Percentiles rank a stretch among this genome's conserved stretches.
These are phyloP conservation scores for Moringa oleifera DNA, from an alignment of 345 rosid genomes.

Conservation along the genomic window DNA sequence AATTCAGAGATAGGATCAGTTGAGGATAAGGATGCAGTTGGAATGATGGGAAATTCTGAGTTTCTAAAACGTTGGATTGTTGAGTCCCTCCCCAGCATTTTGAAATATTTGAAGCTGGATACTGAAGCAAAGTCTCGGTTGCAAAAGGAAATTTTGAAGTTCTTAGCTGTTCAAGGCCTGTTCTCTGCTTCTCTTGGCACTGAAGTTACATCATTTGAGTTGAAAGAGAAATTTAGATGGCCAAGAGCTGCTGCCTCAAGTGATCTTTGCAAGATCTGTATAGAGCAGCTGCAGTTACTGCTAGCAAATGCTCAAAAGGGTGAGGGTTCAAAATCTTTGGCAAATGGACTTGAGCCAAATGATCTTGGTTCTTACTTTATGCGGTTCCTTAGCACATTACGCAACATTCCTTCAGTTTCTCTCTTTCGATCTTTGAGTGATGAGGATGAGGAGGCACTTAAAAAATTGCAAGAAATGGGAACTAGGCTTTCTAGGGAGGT, in stretches of 20 bases:
- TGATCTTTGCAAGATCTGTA: constrained; percentile 74
- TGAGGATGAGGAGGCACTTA: constrained; percentile 72
- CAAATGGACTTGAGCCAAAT: constrained; percentile 47
- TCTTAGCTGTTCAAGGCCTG: constrained; percentile 91
- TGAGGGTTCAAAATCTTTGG: constrained; percentile 39
- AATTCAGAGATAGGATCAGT: constrained; percentile 84
- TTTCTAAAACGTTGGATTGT: constrained; percentile 79
- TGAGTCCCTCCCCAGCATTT: constrained; percentile 76
- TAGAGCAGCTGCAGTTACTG: constrained; percentile 85
- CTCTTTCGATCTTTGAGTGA: constrained; percentile 67
- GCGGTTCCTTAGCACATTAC: constrained; percentile 75
- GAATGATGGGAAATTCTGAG: constrained; percentile 53
- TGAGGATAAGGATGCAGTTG: constrained; percentile 71
- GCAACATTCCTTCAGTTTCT: constrained; percentile 91
- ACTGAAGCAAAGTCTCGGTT: constrained; percentile 65
- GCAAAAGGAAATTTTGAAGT: constrained; percentile 83
- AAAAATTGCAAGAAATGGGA: constrained; percentile 68
- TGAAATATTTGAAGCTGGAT: constrained; percentile 63
- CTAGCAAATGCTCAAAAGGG: constrained; percentile 71
- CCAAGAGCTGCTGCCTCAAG: constrained; percentile 72
- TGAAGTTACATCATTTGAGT: constrained; percentile 93
- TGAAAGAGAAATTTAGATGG: constrained; percentile 96
- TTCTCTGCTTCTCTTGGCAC: constrained; percentile 90
- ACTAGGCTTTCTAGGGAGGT: constrained; percentile 73
- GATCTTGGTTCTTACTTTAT: constrained; percentile 82